Conservation (phyloP, 2,329 filamentous ascomycete genomes). For the Cadophora gregata region DNA sequence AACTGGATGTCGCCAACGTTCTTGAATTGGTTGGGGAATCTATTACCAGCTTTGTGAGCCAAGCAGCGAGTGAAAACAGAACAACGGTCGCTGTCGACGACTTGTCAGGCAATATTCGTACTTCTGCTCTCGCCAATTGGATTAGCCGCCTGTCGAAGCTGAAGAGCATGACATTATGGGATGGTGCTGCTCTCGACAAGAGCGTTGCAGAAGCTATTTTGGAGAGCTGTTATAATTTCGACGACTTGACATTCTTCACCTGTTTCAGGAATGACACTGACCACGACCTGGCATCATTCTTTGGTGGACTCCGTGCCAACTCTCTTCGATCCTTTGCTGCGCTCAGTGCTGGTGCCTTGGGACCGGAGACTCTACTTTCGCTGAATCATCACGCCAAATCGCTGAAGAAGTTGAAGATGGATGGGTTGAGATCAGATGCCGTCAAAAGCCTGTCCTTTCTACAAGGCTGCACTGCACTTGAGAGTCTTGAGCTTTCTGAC, state of each 20-base stretch:
- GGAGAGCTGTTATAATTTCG: constrained; percentile 65
- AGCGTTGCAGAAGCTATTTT: constrained; percentile 60
- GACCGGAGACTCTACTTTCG: constrained; percentile 58
- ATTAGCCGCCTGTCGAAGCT: constrained; percentile 63
- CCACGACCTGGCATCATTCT: constrained; percentile 61
- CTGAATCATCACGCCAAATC: constrained; percentile 59
- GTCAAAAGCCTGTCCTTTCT: constrained; percentile 56
- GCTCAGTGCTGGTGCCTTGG: constrained; percentile 60
- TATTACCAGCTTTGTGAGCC: constrained; percentile 58
- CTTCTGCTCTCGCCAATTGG: constrained; percentile 61
- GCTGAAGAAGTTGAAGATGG: constrained; percentile 58
- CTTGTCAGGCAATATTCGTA: constrained; percentile 61
- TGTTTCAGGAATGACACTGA: constrained; percentile 50
- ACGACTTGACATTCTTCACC: constrained; percentile 62
- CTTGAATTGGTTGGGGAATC: constrained; percentile 59
- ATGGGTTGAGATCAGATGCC: constrained; percentile 53
- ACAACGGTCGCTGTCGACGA: constrained; percentile 60
- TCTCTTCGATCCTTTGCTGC: constrained; percentile 64
- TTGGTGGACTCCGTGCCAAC: constrained; percentile 60
- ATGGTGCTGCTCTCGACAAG: constrained; percentile 63
- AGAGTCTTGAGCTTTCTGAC: constrained; percentile 54
- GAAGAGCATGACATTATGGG: constrained; percentile 63
- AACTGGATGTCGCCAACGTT: constrained; percentile 47
- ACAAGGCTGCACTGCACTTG: constrained; percentile 54
- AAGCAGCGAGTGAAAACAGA: constrained; percentile 48